These are phyloP conservation scores for Centaurea solstitialis DNA, from an alignment of 129 eudicot genomes.

Conservation along the genomic window DNA sequence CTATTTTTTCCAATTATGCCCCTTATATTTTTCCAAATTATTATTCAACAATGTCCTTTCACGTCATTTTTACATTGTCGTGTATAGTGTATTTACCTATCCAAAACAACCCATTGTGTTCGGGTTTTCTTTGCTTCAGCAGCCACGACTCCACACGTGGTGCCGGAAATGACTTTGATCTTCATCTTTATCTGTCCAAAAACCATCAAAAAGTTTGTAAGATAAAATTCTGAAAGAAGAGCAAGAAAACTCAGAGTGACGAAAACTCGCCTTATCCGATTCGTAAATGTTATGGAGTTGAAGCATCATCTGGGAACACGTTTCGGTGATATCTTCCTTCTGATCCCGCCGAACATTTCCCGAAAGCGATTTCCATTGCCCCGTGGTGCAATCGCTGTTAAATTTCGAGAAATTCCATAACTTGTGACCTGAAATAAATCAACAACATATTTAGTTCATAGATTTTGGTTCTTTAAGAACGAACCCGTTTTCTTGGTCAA, in stretches of 20 bases:
- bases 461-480: neutral
- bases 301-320: constrained; percentile 66
- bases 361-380: constrained; percentile 52
- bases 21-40: neutral
- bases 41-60: neutral
- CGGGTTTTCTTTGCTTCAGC: constrained; percentile 75
- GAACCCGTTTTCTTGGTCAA: neutral
- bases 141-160: constrained; percentile 59
- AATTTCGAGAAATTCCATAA: constrained; percentile 61
- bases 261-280: constrained; percentile 48
- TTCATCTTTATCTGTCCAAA: constrained; percentile 58
- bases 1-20: neutral
- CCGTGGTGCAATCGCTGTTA: constrained; percentile 55
- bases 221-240: neutral
- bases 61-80: neutral
- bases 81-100: constrained; percentile 50
- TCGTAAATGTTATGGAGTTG: constrained; percentile 56
- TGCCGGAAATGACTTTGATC: constrained; percentile 65
- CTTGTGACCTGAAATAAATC: constrained; percentile 45
- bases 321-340: constrained; percentile 62
- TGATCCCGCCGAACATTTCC: constrained; percentile 59
- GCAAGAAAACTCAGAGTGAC: neutral
- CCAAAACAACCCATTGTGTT: constrained; percentile 86
- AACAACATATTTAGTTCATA: constrained; percentile 1
- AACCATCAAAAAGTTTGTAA: neutral